Percentiles rank a stretch among this genome's conserved stretches.
phyloP scores from a whole-genome alignment of 345 rosid genomes.

The Populus nigra region DNA sequence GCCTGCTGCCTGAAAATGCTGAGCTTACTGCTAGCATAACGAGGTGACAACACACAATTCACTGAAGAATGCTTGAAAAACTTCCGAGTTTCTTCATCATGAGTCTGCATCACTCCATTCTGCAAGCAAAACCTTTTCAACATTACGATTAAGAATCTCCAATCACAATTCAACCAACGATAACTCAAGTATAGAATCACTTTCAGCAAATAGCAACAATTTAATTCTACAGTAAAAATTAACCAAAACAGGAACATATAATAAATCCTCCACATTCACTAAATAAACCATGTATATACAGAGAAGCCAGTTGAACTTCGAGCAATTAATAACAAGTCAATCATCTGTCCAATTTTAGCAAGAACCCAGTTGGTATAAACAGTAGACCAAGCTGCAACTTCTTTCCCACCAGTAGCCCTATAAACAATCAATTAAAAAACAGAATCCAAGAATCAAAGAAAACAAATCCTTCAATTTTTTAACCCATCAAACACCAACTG shows the following conservation, averaged over 20 bases:
- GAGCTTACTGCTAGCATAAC: conserved; percentile 81
- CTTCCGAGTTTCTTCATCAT: conserved; percentile 69
- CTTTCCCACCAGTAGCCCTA: neutral
- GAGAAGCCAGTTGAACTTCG: neutral
- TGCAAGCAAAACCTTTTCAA: conserved; percentile 25
- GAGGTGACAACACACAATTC: conserved; percentile 61
- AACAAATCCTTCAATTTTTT: neutral
- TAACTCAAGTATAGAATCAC: neutral
- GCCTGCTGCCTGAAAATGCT: conserved; percentile 84
- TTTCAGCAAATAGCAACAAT: neutral
- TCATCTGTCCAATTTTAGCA: neutral
- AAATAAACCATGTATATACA: neutral
- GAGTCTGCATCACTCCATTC: conserved; percentile 73
- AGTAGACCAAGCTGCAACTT: neutral
- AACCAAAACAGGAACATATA: neutral
- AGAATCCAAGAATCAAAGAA: neutral
- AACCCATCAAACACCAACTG: neutral
- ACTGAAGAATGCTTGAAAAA: conserved; percentile 75
- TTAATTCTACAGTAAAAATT: too few species aligned
- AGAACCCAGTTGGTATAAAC: neutral
- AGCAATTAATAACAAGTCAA: neutral
- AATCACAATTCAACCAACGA: neutral
- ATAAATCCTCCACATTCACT: neutral
- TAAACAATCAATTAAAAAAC: neutral
- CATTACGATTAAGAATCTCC: neutral